These are phyloP conservation scores for Xylaria sp. DNA, from an alignment of 2,329 filamentous ascomycete genomes.

Conservation along the genomic window DNA sequence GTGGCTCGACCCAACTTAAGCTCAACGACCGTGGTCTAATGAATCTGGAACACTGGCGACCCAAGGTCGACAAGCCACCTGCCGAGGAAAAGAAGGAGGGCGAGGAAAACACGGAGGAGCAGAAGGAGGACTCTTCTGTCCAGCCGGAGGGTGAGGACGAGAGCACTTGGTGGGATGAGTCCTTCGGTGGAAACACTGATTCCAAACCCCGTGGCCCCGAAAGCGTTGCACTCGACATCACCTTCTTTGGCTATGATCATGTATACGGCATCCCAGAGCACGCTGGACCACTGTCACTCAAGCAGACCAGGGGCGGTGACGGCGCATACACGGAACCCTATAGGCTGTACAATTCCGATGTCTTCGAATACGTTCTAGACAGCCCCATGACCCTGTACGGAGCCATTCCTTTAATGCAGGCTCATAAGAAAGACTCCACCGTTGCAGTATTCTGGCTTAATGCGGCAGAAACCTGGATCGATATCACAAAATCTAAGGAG, in stretches of 20 bases:
- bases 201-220: constrained; percentile 95
- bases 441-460: constrained; percentile 99
- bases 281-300: constrained; percentile 86
- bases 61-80: constrained; percentile 75
- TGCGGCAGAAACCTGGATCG: constrained; percentile 96
- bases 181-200: constrained; percentile 94
- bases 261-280: constrained; percentile 97
- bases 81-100: constrained; percentile 62
- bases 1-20: constrained; percentile 83
- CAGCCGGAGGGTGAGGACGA: constrained; percentile 69
- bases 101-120: constrained; percentile 59
- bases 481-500: constrained; percentile 84
- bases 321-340: constrained; percentile 91
- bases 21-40: constrained; percentile 90
- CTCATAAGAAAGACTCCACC: constrained; percentile 90
- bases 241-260: constrained; percentile 90
- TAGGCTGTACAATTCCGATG: constrained; percentile 93
- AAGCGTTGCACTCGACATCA: constrained; percentile 89
- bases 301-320: constrained; percentile 87
- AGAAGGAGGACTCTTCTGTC: constrained; percentile 55
- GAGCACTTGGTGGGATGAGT: constrained; percentile 97
- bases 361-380: constrained; percentile 97
- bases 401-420: constrained; percentile 98
- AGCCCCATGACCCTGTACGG: constrained; percentile 99
- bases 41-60: constrained; percentile 95